Base-by-base conservation (phyloP, 2,329 filamentous ascomycete genomes). In the Gliomastix tumulicola region DNA sequence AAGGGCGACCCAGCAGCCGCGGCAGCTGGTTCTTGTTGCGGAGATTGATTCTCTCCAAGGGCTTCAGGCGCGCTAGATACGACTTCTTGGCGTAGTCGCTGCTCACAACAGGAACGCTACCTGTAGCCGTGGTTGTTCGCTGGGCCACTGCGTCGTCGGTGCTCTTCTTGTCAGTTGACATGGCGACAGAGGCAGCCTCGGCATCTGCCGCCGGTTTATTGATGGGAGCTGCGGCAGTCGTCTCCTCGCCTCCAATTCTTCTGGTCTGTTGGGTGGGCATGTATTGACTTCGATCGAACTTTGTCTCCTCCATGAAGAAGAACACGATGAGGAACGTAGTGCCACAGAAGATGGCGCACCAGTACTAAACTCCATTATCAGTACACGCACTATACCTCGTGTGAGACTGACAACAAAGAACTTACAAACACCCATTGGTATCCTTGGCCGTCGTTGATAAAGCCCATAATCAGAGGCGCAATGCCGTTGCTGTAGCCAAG, bases 241-340 rank as follows among this genome's bases (percentile, higher is more conserved):
- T n/a, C 13, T 28, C 25, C 5, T 13, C 13, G 10, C 6, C 6
- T n/a, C n/a, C n/a, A n/a, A n/a, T n/a, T n/a, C n/a, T n/a, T n/a
- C n/a, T n/a, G n/a, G n/a, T n/a, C n/a, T n/a, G n/a, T n/a, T n/a
- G n/a, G 25, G 25, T 6, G 13, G 25, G 25, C 25, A 28, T 28
- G 6, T 12, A 28, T 15, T 28, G 13, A 15, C 13, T 15, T 25
- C 68, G 59, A 30, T 63, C 54, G 44, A 79, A 80, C 12, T 68
- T 67, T 7, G 74, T 75, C 49, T 81, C 76, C 43, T 79, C 75
- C 41, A 77, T 71, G 46, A 79, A 71, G 40, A 79, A 56, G 47
- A 79, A 75, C 1, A 66, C 39, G 22, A 66, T 57, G 1, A 64
- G 28, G 11, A 56, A 56, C 5, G 52, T 54, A 1, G 44, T 52